Percentiles rank a stretch among this genome's conserved stretches.
These are phyloP conservation scores for Pseudogymnoascus pannorum DNA, from an alignment of 2,329 filamentous ascomycete species.

Conservation along the genomic window DNA sequence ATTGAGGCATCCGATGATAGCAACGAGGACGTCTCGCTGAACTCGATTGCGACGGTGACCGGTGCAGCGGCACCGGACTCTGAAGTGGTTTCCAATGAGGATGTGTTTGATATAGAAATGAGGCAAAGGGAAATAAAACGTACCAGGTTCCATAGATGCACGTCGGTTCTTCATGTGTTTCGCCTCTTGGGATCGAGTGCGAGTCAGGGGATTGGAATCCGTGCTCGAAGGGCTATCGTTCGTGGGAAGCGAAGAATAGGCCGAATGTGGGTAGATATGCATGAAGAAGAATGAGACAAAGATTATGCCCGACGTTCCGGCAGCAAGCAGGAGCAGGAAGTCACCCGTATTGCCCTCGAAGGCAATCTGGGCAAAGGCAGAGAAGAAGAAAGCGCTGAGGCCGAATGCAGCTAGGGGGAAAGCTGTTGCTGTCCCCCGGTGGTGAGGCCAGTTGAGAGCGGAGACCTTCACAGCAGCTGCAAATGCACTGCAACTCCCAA, in stretches of 20 bases:
- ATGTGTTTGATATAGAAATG: constrained; percentile 24
- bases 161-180: constrained; percentile 33
- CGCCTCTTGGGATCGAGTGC: constrained; percentile 39
- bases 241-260: constrained; percentile 36
- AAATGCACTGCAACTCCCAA: constrained; percentile 90
- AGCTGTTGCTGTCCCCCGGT: constrained; percentile 87
- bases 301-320: constrained; percentile 70
- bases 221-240: constrained; percentile 27
- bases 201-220: constrained; percentile 31
- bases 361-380: constrained; percentile 64
- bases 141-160: constrained; percentile 55
- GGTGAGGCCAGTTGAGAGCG: constrained; percentile 83
- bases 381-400: constrained; percentile 94
- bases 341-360: constrained; percentile 78
- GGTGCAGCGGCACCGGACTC: constrained; percentile 25
- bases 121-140: constrained; percentile 36
- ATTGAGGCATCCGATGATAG: constrained; percentile 53
- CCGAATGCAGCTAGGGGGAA: constrained; percentile 91
- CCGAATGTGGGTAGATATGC: constrained; percentile 56
- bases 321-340: constrained; percentile 72
- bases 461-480: constrained; percentile 77
- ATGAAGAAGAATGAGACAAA: constrained; percentile 80
- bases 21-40: constrained; percentile 74
- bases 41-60: constrained; percentile 31
- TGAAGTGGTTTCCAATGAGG: constrained; percentile 23